These are phyloP conservation scores for Fusarium nisikadoi DNA, from an alignment of 2,329 filamentous ascomycete species.

Conservation along the genomic window DNA sequence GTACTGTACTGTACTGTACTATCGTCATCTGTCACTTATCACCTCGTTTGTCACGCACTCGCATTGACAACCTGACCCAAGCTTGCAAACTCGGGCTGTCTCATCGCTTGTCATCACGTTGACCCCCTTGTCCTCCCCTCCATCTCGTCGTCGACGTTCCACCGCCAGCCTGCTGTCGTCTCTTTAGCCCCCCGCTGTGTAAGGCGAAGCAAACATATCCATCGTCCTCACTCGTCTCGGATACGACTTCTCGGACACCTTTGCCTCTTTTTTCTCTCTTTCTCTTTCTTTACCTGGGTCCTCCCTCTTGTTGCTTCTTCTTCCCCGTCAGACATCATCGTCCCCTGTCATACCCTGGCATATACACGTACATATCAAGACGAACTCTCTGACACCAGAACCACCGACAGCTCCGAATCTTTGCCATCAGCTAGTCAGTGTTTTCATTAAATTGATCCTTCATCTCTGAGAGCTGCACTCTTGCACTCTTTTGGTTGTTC, in stretches of 20 bases:
- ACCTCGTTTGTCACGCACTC: constrained; percentile 1
- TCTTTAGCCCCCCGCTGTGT: constrained; percentile 41
- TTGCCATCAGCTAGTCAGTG: constrained; percentile 16
- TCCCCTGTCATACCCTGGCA: constrained; percentile 5
- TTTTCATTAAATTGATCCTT: constrained; percentile 15
- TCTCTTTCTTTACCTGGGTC: constrained; percentile 15
- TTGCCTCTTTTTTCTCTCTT: constrained; percentile 3
- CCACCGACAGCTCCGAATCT: background rate
- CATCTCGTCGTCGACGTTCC: constrained; percentile 39
- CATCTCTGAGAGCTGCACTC: background rate
- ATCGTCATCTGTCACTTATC: constrained; percentile 5
- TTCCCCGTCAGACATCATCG: constrained; percentile 1
- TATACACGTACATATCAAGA: constrained; percentile 3
- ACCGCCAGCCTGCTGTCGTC: constrained; percentile 43
- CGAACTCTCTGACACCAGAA: constrained; percentile 21
- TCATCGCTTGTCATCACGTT: constrained; percentile 37
- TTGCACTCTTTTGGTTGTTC: background rate
- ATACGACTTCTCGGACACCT: constrained; percentile 18
- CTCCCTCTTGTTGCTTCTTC: constrained; percentile 7
- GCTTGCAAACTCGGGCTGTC: constrained; percentile 33
- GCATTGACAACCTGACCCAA: constrained; percentile 3
- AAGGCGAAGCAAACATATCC: constrained; percentile 46
- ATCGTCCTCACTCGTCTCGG: constrained; percentile 33
- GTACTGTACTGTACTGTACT: background rate
- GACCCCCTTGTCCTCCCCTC: constrained; percentile 43